Evolutionary conservation across 176 grass and related monocot genomes (phyloP), one percentile per base, ranked within the genome.

Genomic region (Miscanthus lutarioriparius): DNA sequence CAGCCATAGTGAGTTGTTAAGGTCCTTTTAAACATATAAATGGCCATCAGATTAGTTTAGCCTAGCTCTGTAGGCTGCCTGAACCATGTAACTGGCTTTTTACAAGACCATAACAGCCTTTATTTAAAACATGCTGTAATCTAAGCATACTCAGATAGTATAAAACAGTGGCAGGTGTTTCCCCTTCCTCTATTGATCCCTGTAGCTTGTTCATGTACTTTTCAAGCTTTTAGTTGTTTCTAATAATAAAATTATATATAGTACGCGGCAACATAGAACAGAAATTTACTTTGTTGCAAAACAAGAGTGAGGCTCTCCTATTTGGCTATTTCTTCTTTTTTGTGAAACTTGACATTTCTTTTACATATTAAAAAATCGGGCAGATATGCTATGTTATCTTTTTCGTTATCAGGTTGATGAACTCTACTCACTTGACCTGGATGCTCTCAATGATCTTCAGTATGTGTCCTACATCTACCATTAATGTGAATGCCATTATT

Each of bases 401-500:
- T 71, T 76, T 44, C 56, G 27, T 80, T 64, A 54, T 81, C 82
- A 98, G 96, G 96, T 98, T 23, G 96, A 98, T 86, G 96, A 98
- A 86, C 89, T 98, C 64, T 98, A 98, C 62, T 93, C 96, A 51
- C 93, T 98, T 70, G 93, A 98, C 79, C 89, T 95, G n/a, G 96
- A 98, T 78, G 92, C 91, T 36, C 91, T 95, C 30, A 95, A 64
- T 72, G 79, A 93, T 84, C 85, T 98, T 77, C 85, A 92, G 96
- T 98, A 91, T 69, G 76, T 58, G 43, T 80, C 45, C 77, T 63
- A 9, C 71, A 77, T 32, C 62, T 65, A 27, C 22, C 70, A 20
- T 67, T 82, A 66, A 38, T 43, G 13, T 75, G 62, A 56, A 72
- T 80, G 61, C 7, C 14, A 6, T 84, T 81, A 23, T 77, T 83